phyloP scores from a whole-genome alignment of 352 stramenopile species.

The Phytophthora crassamura region DNA sequence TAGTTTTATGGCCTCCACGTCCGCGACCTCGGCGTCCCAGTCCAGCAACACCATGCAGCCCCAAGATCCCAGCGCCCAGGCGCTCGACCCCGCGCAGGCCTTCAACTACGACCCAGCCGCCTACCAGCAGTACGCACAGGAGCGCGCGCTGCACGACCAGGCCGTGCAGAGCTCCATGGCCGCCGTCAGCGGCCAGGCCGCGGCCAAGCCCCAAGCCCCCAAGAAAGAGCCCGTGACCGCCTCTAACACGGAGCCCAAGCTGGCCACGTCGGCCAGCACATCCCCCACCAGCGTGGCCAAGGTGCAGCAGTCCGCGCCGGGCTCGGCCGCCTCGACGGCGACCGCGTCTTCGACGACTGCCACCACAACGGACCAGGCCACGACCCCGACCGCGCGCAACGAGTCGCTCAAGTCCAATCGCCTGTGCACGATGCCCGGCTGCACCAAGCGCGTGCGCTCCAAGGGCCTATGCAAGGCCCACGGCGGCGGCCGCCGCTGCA shows the following conservation, averaged over 20 bases:
- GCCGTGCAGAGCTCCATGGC: constrained; percentile 37
- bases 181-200: constrained; percentile 7
- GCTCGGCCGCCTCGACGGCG: not conserved
- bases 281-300: constrained; percentile 39
- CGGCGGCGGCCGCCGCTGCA: constrained; percentile 77
- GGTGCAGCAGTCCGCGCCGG: constrained; percentile 8
- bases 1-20: constrained; percentile 70
- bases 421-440: constrained; percentile 82
- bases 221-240: constrained; percentile 9
- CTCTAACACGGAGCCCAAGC: constrained; percentile 27
- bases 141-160: constrained; percentile 47
- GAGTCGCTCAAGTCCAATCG: constrained; percentile 83
- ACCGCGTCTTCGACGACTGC: not conserved
- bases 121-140: constrained; percentile 63
- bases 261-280: constrained; percentile 11
- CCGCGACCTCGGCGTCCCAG: constrained; percentile 44
- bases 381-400: constrained; percentile 35
- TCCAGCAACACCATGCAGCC: constrained; percentile 38
- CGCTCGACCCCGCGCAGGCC: constrained; percentile 40
- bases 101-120: constrained; percentile 57
- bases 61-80: constrained; percentile 33
- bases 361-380: constrained; percentile 7
- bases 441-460: constrained; percentile 85
- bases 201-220: constrained; percentile 8
- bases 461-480: constrained; percentile 89